Base-by-base conservation (phyloP, 306 rosid species). In the Myrica gale region DNA sequence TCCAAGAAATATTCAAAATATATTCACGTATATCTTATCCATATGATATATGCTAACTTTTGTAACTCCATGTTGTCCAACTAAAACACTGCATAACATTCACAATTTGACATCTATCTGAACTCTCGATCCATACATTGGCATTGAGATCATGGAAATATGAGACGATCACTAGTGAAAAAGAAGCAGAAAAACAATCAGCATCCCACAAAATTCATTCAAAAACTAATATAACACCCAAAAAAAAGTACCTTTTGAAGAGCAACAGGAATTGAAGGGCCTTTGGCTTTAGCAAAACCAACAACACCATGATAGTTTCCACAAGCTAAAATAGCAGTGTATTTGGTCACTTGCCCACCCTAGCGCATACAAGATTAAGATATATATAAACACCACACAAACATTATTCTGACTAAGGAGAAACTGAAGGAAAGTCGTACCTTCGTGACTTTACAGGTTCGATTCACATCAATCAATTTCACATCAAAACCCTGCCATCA, bases 381-480 rank as follows among this genome's bases (percentile, higher is more conserved):
- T 69, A 76, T 74, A 87, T 71, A 53, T 68, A 79, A 73, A 71
- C 68, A 70, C 53, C 48, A 74, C 8, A 68, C 13, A 68, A 48
- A 44, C 74, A 65, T 43, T 23, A 57, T 66, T 52, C 15, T 41
- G 23, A 56, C 8, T 45, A 68, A 80, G 66, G 51, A 16, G 71
- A 44, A 66, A 65, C n/a, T 65, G 62, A 72, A 44, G 67, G 15
- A 77, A 54, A 50, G 50, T 71, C 21, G 54, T 88, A 90, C 98
- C 98, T 89, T 94, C 1, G 96, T 94, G 78, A 94, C 97, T 88
- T 94, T 94, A 88, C 92, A 90, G 43, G 97, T 91, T 75, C 98
- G 90, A 81, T 90, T 94, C 84, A 94, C 93, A 79, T 94, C 98
- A 74, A 94, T 89, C 87, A 91, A 74, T 83, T 90, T 94, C 84